Evolutionary conservation across 208 protist genomes (phyloP).

Genomic region (Crithidia acanthocephali): DNA sequence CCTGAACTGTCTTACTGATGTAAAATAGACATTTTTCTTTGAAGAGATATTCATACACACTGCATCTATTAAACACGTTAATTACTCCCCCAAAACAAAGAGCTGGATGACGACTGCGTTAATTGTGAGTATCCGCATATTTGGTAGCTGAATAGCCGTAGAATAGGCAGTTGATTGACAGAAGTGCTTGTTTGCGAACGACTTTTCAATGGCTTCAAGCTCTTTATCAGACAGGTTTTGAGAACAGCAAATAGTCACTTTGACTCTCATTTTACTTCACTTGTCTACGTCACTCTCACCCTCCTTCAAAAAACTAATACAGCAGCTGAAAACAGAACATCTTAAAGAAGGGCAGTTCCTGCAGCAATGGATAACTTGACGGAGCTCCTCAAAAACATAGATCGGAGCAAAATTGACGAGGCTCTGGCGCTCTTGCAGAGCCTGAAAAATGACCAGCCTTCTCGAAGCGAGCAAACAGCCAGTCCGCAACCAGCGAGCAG

Average conservation of each 20-base stretch:
- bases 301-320: background rate
- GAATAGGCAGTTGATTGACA: too few relatives aligned
- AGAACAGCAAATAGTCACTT: too few relatives aligned
- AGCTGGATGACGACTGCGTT: too few relatives aligned
- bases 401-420: constrained; percentile 39
- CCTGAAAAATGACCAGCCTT: constrained; percentile 5
- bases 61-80: too few relatives aligned
- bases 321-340: background rate
- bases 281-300: too few relatives aligned
- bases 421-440: constrained; percentile 34
- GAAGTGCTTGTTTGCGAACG: too few relatives aligned
- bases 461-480: background rate
- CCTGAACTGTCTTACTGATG: constrained; percentile 24
- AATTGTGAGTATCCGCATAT: background rate
- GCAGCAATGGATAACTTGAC: constrained; percentile 31
- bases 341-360: background rate
- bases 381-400: constrained; percentile 32
- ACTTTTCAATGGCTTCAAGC: too few relatives aligned
- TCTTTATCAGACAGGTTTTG: too few relatives aligned
- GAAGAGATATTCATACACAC: background rate
- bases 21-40: constrained; percentile 16
- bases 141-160: too few relatives aligned
- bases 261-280: too few relatives aligned
- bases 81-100: background rate
- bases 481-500: background rate